These are phyloP conservation scores for Stromatinia cepivora DNA, from an alignment of 2,329 filamentous ascomycete species.

Conservation along the genomic window DNA sequence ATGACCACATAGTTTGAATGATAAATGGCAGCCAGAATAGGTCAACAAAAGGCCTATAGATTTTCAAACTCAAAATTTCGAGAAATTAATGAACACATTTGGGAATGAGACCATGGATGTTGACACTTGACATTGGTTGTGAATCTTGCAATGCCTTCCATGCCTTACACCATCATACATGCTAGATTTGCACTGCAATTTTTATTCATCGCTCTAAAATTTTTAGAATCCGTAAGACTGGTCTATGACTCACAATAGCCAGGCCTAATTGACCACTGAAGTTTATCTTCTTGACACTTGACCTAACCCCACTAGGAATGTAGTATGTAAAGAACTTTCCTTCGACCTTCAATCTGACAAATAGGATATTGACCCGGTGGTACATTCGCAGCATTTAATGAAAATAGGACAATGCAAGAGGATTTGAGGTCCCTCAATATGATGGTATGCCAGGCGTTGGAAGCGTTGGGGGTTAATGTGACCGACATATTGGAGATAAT, in stretches of 20 bases:
- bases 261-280: background rate
- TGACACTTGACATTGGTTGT: background rate
- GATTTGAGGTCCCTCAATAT: background rate
- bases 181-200: background rate
- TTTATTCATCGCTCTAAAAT: background rate
- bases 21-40: rapidly evolving
- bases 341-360: background rate
- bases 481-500: background rate
- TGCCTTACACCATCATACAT: background rate
- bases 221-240: too few relatives aligned
- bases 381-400: background rate
- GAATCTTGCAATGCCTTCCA: too few relatives aligned
- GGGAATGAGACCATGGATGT: background rate
- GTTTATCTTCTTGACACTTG: background rate
- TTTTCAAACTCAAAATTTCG: background rate
- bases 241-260: background rate
- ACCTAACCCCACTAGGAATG: background rate
- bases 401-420: background rate
- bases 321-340: background rate
- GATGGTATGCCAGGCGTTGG: background rate
- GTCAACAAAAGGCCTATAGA: background rate
- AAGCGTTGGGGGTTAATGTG: background rate
- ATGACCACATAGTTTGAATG: background rate
- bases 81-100: background rate
- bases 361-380: too few relatives aligned